Evolutionary conservation across 257 asterid species (phyloP).

Genomic region (Forsythia viridissima): DNA sequence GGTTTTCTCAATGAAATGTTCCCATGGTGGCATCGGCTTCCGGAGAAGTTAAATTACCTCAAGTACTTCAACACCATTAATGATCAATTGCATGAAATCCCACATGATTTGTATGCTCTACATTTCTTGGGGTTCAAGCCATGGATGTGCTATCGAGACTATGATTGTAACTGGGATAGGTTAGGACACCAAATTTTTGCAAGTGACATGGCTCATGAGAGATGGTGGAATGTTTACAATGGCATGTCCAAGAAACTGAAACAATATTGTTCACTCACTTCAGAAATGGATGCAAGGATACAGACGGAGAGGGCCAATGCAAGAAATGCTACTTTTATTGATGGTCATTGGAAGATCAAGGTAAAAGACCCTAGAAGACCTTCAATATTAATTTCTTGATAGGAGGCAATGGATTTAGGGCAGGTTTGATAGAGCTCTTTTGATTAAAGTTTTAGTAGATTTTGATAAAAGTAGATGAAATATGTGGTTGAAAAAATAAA

Average conservation of each 20-base stretch:
- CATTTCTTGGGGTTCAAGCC: constrained; percentile 86
- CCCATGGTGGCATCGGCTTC: constrained; percentile 81
- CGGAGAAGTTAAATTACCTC: constrained; percentile 44
- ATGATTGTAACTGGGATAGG: constrained; percentile 81
- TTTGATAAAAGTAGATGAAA: too few relatives aligned
- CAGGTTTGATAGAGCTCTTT: too few relatives aligned
- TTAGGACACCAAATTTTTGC: constrained; percentile 37
- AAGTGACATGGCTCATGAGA: constrained; percentile 57
- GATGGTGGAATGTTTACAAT: constrained; percentile 65
- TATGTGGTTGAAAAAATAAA: too few relatives aligned
- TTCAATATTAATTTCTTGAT: not conserved
- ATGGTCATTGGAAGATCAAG: constrained; percentile 64
- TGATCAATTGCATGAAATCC: constrained; percentile 18
- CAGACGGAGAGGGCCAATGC: constrained; percentile 37
- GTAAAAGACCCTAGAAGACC: constrained; percentile 50
- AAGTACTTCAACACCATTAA: constrained; percentile 30
- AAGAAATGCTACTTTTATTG: constrained; percentile 34
- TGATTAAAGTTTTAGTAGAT: too few relatives aligned
- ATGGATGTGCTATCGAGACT: constrained; percentile 70
- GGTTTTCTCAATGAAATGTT: constrained; percentile 74
- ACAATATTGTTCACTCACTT: constrained; percentile 44
- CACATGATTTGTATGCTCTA: constrained; percentile 28
- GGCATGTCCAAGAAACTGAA: constrained; percentile 50
- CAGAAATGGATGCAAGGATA: constrained; percentile 37
- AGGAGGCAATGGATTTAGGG: not conserved